Base-by-base conservation (phyloP, 1,284 basidiomycete species). In the Cryptococcus maquisensis region DNA sequence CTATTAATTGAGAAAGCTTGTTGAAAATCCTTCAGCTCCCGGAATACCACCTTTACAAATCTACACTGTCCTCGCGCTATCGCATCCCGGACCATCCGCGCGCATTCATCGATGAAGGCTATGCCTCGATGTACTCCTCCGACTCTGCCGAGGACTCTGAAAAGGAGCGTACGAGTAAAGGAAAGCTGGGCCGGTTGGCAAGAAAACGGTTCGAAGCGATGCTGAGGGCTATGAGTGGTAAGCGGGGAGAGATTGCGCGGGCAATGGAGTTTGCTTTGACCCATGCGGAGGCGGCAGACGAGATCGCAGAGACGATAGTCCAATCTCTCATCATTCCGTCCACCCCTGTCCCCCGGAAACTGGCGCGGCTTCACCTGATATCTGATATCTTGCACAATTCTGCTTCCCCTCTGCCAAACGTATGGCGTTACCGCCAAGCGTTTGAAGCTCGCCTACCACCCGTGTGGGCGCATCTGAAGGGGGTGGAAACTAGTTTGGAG, bases 371-470 rank as follows among this genome's bases (percentile, higher is more conserved):
- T 24, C 87, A 97, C 76, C 83, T 97, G 45, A 89, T 98, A 51
- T 97, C 93, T 66, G 96, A 99, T 69, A 96, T 99, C 59, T 81
- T 99, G 26, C 93, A 98, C 78, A 99, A 98, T 72, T 92, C 90
- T 3, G 69, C 74, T 0, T 74, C 74, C 0, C 67, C 74, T 4
- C 58, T 79, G 13, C 76, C 77, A 1, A 79, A 79, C 51, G 79
- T 79, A 16, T 97, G 93, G 93, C 90, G 90, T 71, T 97, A 90
- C 75, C 85, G 94, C 35, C 85, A 89, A 58, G 88, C 92, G 61
- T 93, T 97, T 65, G 92, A 97, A 70, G 81, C 84, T 13, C 82
- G 89, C 23, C 81, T 97, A 1, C 88, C 88, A 13, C 82, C 86
- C 38, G 90, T 95, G 12, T 96, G 97, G 68, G 91, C 94, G 67